Conservation (phyloP, 306 rosid species). For the Prunus campanulata region DNA sequence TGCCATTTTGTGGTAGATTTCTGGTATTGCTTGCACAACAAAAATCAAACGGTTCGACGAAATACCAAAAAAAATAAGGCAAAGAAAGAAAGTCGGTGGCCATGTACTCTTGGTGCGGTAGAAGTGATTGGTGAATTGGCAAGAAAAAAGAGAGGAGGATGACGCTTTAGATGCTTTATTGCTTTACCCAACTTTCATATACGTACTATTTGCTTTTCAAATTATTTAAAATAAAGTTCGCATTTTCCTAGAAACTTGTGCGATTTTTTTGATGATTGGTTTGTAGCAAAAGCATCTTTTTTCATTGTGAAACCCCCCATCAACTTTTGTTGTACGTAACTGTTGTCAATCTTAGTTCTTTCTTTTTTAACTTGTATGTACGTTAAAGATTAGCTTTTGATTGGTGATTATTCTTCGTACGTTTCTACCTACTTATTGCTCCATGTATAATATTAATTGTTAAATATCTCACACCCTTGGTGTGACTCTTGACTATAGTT, state of each 20-base stretch:
- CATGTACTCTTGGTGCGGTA: not conserved
- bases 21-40: not conserved
- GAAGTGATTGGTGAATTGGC: constrained; percentile 10
- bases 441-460: not conserved
- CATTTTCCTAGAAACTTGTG: not conserved
- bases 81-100: constrained; percentile 6
- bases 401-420: not conserved
- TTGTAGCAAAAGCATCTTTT: not conserved
- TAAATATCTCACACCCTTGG: not conserved
- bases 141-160: not conserved
- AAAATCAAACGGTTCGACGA: not conserved
- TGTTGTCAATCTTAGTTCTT: not conserved
- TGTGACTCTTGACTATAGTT: not conserved
- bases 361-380: not conserved
- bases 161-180: not conserved
- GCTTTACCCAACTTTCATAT: not conserved
- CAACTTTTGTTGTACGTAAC: not conserved
- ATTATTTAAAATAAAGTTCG: not conserved
- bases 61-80: too few relatives aligned
- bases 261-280: not conserved
- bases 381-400: not conserved
- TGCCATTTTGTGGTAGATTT: not conserved
- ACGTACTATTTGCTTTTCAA: not conserved
- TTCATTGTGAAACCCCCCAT: too few relatives aligned
- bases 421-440: not conserved